phyloP scores from a whole-genome alignment of 306 rosid species.

The Lathyrus oleraceus region DNA sequence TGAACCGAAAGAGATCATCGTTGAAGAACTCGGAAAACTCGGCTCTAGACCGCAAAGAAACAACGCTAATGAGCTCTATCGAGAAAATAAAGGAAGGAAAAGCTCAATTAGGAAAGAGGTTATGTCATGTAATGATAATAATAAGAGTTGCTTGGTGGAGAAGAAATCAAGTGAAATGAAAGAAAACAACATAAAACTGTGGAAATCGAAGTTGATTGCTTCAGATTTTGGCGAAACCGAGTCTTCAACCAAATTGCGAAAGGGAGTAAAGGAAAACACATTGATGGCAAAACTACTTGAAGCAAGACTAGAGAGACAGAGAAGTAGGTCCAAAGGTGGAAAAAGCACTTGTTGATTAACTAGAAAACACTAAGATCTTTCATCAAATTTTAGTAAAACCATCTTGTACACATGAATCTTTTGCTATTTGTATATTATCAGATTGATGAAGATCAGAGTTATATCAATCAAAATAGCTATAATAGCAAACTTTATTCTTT shows the following conservation, averaged over 20 bases:
- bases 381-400: slow-evolving; percentile 25
- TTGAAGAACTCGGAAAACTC: slow-evolving; percentile 36
- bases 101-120: slow-evolving; percentile 35
- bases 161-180: slow-evolving; percentile 37
- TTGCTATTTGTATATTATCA: slow-evolving; percentile 2
- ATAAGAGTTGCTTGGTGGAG: slow-evolving; percentile 35
- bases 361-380: slow-evolving; percentile 16
- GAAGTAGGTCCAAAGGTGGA: slow-evolving; percentile 39
- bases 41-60: slow-evolving; percentile 24
- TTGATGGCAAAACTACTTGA: slow-evolving; percentile 83
- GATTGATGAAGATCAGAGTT: not conserved
- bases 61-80: slow-evolving; percentile 18
- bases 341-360: slow-evolving; percentile 38
- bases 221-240: slow-evolving; percentile 46
- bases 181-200: slow-evolving; percentile 46
- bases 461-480: slow-evolving; percentile 7
- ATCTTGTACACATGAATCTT: slow-evolving; percentile 41
- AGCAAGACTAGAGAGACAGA: slow-evolving; percentile 73
- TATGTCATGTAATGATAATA: slow-evolving; percentile 38
- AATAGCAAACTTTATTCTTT: slow-evolving; percentile 16
- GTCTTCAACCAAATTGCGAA: slow-evolving; percentile 55
- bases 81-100: slow-evolving; percentile 30
- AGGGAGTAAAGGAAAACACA: slow-evolving; percentile 64
- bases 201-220: slow-evolving; percentile 48
- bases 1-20: slow-evolving; percentile 33